A percentile compares a stretch with the other conserved stretches of the same genome.
Evolutionary conservation across 1,284 basidiomycete genomes (phyloP).

Genomic region (Tilletia caries): DNA sequence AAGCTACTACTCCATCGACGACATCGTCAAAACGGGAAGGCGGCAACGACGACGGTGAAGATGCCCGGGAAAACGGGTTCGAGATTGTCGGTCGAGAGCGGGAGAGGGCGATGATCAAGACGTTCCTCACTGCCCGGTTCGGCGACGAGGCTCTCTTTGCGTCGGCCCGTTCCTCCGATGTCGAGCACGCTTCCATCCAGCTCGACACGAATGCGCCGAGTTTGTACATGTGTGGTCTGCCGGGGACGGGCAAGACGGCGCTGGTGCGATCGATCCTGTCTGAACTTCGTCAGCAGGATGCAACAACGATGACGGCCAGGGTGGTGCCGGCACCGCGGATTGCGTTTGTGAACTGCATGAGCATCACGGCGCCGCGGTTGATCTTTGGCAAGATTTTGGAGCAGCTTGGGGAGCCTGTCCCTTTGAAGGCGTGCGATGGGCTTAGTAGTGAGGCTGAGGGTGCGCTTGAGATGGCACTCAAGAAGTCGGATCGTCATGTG

Average conservation of each 20-base stretch:
- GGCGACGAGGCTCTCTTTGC: conserved; percentile 24
- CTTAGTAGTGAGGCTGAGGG: conserved; percentile 16
- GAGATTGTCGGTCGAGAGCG: conserved; percentile 49
- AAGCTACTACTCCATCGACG: conserved; percentile 29
- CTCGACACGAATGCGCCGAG: conserved; percentile 17
- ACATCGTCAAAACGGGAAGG: conserved; percentile 18
- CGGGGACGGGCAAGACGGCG: conserved; percentile 57
- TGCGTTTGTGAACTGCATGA: conserved; percentile 55
- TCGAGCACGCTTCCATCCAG: no score
- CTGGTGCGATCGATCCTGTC: conserved; percentile 52
- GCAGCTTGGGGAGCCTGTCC: conserved; percentile 31
- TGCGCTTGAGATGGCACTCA: conserved; percentile 23
- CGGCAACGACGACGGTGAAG: background rate
- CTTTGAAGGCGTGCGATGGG: background rate
- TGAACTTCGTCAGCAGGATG: conserved; percentile 23
- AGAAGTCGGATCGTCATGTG: background rate
- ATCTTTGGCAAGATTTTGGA: conserved; percentile 40
- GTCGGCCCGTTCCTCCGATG: background rate
- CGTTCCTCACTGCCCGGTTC: conserved; percentile 43
- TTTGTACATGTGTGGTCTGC: conserved; percentile 56
- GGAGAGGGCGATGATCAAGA: conserved; percentile 45
- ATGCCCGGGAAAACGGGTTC: conserved; percentile 28
- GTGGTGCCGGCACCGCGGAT: conserved; percentile 32
- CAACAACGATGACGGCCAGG: conserved; percentile 10
- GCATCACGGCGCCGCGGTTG: conserved; percentile 46